A percentile compares a stretch with the other conserved stretches of the same genome.
Conservation (phyloP, 768 basidiomycete species). For the Nevesoporus exiguus region DNA sequence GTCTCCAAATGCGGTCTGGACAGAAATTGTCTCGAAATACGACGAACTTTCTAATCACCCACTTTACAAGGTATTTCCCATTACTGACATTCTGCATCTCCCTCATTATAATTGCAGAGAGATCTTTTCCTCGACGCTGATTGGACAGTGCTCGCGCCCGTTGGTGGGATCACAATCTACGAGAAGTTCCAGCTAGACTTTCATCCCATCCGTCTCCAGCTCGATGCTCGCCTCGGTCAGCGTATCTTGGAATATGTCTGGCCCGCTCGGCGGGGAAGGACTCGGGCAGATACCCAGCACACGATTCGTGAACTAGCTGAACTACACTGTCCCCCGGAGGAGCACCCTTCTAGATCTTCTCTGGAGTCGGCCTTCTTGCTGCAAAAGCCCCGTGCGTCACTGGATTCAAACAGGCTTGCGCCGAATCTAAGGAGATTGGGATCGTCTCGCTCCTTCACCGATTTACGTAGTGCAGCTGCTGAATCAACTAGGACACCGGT, state of each 20-base stretch:
- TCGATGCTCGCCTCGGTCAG: slow-evolving; percentile 79
- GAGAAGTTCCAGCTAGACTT: slow-evolving; percentile 76
- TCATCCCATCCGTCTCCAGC: slow-evolving; percentile 82
- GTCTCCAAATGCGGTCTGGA: slow-evolving; percentile 74
- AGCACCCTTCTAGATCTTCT: slow-evolving; percentile 39
- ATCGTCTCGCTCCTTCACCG: slow-evolving; percentile 67
- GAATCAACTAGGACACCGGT: slow-evolving; percentile 27
- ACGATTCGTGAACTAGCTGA: slow-evolving; percentile 9
- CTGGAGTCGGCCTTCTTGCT: slow-evolving; percentile 48
- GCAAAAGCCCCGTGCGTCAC: slow-evolving; percentile 29
- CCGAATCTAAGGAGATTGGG: slow-evolving; percentile 52
- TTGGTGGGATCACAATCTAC: slow-evolving; percentile 90
- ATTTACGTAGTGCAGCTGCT: slow-evolving; percentile 49
- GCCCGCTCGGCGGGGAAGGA: slow-evolving; percentile 52
- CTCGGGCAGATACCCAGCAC: background rate
- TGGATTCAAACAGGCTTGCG: slow-evolving; percentile 33
- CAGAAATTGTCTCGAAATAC: slow-evolving; percentile 83
- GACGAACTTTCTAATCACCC: slow-evolving; percentile 68
- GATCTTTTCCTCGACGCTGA: slow-evolving; percentile 72
- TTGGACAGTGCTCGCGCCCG: slow-evolving; percentile 84
- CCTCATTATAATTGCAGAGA: slow-evolving; percentile 40
- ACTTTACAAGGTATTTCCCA: slow-evolving; percentile 55
- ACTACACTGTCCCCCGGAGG: slow-evolving; percentile 19
- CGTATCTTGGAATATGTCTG: slow-evolving; percentile 88
- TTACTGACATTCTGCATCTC: background rate